Percentiles rank a stretch among this genome's conserved stretches.
These are phyloP conservation scores for Carex myosuroides DNA, from an alignment of 176 grass and related monocot genomes.

Conservation along the genomic window DNA sequence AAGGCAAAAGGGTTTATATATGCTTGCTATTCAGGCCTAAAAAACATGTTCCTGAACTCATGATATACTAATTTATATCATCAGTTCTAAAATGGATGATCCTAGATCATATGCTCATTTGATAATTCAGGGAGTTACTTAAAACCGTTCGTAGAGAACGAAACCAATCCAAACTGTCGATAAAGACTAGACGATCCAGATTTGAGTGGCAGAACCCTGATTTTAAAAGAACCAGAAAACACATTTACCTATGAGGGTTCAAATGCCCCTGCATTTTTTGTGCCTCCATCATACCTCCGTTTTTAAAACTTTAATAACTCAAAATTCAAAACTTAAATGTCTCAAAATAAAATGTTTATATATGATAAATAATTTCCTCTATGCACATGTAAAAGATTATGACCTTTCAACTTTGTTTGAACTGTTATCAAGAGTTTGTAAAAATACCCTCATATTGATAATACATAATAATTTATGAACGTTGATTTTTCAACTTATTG, in stretches of 20 bases:
- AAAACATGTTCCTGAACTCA: neutral
- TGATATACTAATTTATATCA: neutral
- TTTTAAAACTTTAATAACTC: too few species aligned
- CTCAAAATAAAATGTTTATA: too few species aligned
- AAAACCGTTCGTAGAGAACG: neutral
- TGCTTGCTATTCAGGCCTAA: neutral
- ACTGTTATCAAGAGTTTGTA: too few species aligned
- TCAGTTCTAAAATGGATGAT: neutral
- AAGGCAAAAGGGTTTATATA: neutral
- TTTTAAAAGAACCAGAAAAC: neutral
- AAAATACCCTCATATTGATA: too few species aligned
- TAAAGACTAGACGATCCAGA: neutral
- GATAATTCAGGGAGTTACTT: neutral
- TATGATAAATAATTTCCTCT: too few species aligned
- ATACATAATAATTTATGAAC: too few species aligned
- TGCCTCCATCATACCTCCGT: too few species aligned
- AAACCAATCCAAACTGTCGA: neutral
- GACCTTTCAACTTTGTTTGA: too few species aligned
- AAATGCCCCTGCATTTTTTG: too few species aligned
- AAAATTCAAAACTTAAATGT: too few species aligned
- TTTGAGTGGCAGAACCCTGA: neutral
- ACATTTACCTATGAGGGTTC: neutral
- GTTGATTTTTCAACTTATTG: too few species aligned
- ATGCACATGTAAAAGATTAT: too few species aligned
- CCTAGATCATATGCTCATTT: neutral